These are phyloP conservation scores for Arthrobotrys iridis DNA, from an alignment of 2,329 filamentous ascomycete species.

Conservation along the genomic window DNA sequence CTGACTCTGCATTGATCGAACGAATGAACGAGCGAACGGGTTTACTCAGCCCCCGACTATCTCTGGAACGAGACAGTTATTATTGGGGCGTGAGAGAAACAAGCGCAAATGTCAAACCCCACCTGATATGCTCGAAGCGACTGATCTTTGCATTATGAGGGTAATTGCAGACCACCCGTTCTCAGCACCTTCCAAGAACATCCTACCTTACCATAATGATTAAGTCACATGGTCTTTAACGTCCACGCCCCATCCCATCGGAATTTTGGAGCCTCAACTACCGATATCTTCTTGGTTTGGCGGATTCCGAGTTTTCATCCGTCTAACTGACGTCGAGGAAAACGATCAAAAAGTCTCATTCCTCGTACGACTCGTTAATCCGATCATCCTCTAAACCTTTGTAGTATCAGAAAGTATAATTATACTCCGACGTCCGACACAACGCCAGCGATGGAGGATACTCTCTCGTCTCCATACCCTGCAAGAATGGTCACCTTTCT, in stretches of 20 bases:
- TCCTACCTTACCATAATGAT: background rate
- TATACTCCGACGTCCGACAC: conserved; percentile 23
- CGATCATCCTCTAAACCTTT: conserved; percentile 3
- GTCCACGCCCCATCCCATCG: conserved; percentile 6
- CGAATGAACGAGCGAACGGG: background rate
- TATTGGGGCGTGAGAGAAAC: background rate
- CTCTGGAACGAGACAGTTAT: background rate
- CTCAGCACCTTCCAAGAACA: conserved; percentile 8
- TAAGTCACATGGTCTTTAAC: conserved; percentile 42
- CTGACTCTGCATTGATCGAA: too few species aligned
- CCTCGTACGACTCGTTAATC: conserved; percentile 6
- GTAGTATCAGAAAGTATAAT: conserved; percentile 32
- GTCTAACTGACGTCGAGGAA: background rate
- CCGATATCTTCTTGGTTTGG: conserved; percentile 19
- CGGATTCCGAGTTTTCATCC: background rate
- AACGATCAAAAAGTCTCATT: background rate
- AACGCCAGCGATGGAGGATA: conserved; percentile 44
- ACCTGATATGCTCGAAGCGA: conserved; percentile 15
- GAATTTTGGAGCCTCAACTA: conserved; percentile 11
- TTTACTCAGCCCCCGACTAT: conserved; percentile 26
- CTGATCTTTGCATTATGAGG: background rate
- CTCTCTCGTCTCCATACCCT: conserved; percentile 28
- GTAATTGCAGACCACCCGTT: conserved; percentile 1
- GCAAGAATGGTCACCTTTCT: conserved; percentile 50
- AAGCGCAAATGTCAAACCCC: conserved; percentile 12